Evolutionary conservation across 441 rosid genomes (phyloP).

Genomic region (Populus hybrid): DNA sequence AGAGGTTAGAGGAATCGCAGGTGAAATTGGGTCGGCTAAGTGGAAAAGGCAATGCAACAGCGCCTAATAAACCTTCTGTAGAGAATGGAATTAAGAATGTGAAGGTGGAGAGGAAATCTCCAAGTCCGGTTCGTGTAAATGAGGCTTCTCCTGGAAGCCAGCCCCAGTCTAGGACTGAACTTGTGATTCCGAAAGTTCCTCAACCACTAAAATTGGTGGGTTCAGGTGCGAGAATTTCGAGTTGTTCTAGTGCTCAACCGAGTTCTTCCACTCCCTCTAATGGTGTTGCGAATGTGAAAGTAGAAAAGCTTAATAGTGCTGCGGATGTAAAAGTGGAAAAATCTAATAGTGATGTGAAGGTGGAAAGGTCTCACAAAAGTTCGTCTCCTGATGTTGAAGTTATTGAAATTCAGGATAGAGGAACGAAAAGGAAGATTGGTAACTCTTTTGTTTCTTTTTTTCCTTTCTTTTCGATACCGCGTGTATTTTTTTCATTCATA

Average conservation of each 20-base stretch:
- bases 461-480: neutral
- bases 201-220: slow-evolving; percentile 26
- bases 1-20: slow-evolving; percentile 54
- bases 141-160: slow-evolving; percentile 29
- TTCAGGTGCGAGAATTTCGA: slow-evolving; percentile 24
- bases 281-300: slow-evolving; percentile 30
- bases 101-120: slow-evolving; percentile 38
- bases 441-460: slow-evolving; percentile 13
- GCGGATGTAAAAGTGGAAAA: slow-evolving; percentile 26
- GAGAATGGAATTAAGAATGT: slow-evolving; percentile 29
- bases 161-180: slow-evolving; percentile 44
- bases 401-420: slow-evolving; percentile 40
- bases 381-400: slow-evolving; percentile 29
- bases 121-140: slow-evolving; percentile 28
- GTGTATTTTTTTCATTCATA: neutral
- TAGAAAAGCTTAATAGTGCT: slow-evolving; percentile 35
- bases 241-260: slow-evolving; percentile 23
- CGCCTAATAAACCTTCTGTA: slow-evolving; percentile 23
- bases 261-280: slow-evolving; percentile 26
- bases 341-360: slow-evolving; percentile 26
- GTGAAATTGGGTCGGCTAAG: slow-evolving; percentile 57
- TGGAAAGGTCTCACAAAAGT: slow-evolving; percentile 38
- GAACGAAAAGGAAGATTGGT: slow-evolving; percentile 72
- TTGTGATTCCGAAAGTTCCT: slow-evolving; percentile 41
- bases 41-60: slow-evolving; percentile 23